Evolutionary conservation across 129 eudicot genomes (phyloP).

Genomic region (Dittrichia graveolens): DNA sequence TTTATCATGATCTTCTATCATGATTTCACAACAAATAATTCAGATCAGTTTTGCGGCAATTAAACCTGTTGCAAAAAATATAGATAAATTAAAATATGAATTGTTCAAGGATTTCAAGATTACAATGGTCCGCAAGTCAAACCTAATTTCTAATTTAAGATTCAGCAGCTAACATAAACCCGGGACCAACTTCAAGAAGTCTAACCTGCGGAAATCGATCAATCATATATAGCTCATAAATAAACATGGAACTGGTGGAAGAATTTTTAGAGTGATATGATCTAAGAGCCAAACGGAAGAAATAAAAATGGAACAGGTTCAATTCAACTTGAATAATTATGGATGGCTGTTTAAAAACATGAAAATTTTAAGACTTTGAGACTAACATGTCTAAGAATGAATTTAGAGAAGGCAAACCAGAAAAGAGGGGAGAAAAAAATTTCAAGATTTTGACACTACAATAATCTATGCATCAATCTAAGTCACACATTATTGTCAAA

Average conservation of each 20-base stretch:
- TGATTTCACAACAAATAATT: conserved; percentile 12
- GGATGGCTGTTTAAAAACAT: conserved; percentile 11
- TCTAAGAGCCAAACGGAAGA: not conserved
- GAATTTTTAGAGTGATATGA: not conserved
- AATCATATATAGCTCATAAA: not conserved
- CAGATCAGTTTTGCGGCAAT: not conserved
- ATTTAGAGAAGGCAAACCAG: conserved; percentile 2
- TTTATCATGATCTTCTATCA: conserved; percentile 38
- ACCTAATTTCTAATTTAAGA: conserved; percentile 27
- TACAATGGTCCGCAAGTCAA: conserved; percentile 25
- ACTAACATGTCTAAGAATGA: not conserved
- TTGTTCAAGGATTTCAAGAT: not conserved
- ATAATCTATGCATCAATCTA: not conserved
- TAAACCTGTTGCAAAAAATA: conserved; percentile 24
- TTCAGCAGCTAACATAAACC: conserved; percentile 6
- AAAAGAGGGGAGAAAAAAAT: too few relatives aligned
- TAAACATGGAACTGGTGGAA: not conserved
- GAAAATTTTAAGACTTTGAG: conserved; percentile 4
- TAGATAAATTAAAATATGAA: not conserved
- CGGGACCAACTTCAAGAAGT: conserved; percentile 21
- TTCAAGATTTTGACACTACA: conserved; percentile 12
- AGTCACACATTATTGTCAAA: conserved; percentile 26
- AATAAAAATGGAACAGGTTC: not conserved
- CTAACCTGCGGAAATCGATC: conserved; percentile 32
- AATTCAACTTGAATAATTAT: conserved; percentile 22